phyloP scores from a whole-genome alignment of 345 rosid species.

The Eucalyptus paniculata region DNA sequence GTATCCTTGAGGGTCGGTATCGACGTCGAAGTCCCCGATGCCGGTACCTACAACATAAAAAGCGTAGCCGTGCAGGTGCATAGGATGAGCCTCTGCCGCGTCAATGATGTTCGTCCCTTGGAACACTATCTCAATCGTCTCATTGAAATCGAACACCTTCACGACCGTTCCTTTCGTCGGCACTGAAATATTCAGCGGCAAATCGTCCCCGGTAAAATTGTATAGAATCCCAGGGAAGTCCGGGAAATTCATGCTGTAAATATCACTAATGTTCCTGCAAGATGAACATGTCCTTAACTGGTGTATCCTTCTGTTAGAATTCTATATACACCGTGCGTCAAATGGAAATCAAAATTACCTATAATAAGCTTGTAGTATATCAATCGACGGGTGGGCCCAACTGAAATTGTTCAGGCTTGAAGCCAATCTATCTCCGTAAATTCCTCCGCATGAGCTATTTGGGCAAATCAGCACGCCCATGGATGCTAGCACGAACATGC shows the following conservation, averaged over 20 bases:
- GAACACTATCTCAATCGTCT: slow-evolving; percentile 10
- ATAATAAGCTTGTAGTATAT: slow-evolving; percentile 4
- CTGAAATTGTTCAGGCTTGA: slow-evolving; percentile 2
- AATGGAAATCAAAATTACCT: background rate
- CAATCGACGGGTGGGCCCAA: background rate
- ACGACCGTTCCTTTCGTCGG: background rate
- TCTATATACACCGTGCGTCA: background rate
- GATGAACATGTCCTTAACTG: background rate
- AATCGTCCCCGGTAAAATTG: background rate
- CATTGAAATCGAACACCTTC: background rate
- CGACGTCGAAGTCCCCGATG: background rate
- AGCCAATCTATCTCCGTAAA: background rate
- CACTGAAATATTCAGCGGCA: background rate
- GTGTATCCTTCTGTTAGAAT: background rate
- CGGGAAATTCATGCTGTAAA: background rate
- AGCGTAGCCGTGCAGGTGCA: slow-evolving; percentile 8
- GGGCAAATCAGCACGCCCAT: background rate
- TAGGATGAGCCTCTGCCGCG: slow-evolving; percentile 9
- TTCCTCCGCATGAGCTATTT: background rate
- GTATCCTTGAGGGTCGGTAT: background rate
- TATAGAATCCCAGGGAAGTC: background rate
- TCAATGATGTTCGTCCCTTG: slow-evolving; percentile 12
- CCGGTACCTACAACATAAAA: background rate
- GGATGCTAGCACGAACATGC: background rate
- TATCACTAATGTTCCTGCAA: background rate